Conservation (phyloP, 441 rosid species). For the Arabidopsis lyrata region DNA sequence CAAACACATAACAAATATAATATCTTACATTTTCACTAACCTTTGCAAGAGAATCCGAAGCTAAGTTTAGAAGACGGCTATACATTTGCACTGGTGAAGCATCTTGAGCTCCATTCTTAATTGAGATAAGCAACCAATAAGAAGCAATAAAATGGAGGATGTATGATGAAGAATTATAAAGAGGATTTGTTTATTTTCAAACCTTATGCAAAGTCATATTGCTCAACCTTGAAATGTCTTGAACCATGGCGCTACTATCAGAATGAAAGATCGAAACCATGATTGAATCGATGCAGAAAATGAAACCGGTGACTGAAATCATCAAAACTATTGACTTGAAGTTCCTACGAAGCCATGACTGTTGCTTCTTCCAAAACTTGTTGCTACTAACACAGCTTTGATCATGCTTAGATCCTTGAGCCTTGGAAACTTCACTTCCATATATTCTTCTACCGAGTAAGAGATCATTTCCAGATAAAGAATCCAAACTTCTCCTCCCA, state of each 20-base stretch:
- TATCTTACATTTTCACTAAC: slow-evolving; percentile 49
- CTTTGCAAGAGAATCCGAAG: slow-evolving; percentile 70
- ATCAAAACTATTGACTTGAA: slow-evolving; percentile 53
- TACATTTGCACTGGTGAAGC: slow-evolving; percentile 70
- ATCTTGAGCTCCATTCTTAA: slow-evolving; percentile 53
- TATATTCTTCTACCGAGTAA: slow-evolving; percentile 60
- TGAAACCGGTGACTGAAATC: slow-evolving; percentile 56
- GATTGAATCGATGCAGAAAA: slow-evolving; percentile 70
- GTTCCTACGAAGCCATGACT: slow-evolving; percentile 59
- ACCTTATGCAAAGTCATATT: slow-evolving; percentile 53
- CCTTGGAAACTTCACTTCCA: slow-evolving; percentile 55
- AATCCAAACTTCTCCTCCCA: slow-evolving; percentile 54
- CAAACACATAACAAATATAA: neutral
- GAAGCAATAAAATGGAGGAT: slow-evolving; percentile 3
- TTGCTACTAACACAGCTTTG: slow-evolving; percentile 53
- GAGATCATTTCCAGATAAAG: slow-evolving; percentile 55
- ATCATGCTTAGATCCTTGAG: slow-evolving; percentile 59
- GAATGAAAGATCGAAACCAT: slow-evolving; percentile 70
- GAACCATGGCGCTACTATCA: slow-evolving; percentile 41
- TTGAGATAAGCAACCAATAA: slow-evolving; percentile 17
- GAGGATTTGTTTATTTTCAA: slow-evolving; percentile 23
- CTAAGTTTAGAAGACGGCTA: slow-evolving; percentile 67
- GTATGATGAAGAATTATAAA: neutral
- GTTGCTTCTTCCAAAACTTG: slow-evolving; percentile 59
- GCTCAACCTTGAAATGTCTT: slow-evolving; percentile 49